These are phyloP conservation scores for Eucalyptus cloeziana DNA, from an alignment of 345 rosid species.

Conservation along the genomic window DNA sequence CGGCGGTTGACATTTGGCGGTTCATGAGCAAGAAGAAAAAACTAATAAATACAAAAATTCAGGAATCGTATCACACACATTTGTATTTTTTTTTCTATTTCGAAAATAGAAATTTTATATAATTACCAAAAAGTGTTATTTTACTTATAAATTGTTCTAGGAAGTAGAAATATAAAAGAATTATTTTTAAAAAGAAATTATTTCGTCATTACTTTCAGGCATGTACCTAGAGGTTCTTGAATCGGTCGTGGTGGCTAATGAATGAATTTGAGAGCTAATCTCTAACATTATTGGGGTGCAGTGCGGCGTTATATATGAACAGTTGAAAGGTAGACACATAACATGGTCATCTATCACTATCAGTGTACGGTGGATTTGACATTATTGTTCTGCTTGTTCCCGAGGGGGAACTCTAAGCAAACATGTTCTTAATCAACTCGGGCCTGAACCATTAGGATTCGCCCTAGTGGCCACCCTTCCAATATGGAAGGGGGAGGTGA, in stretches of 20 bases:
- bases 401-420: not conserved
- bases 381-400: not conserved
- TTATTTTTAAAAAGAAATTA: rapidly evolving
- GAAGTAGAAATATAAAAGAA: no score
- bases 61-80: rapidly evolving
- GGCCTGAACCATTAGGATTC: no score
- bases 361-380: not conserved
- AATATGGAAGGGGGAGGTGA: no score
- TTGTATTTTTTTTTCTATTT: no score
- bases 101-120: rapidly evolving
- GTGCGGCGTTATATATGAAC: no score
- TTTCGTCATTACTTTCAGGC: not conserved
- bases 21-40: no score
- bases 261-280: not conserved
- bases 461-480: no score
- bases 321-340: not conserved
- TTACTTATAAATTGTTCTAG: no score
- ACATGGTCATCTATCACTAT: not conserved
- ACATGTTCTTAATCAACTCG: not conserved
- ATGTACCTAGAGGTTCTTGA: not conserved
- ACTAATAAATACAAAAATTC: no score
- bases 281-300: not conserved
- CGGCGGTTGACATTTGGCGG: rapidly evolving
- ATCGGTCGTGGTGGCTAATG: not conserved
- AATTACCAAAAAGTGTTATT: no score